Conservation (phyloP, 345 rosid species). For the Brassica carinata region DNA sequence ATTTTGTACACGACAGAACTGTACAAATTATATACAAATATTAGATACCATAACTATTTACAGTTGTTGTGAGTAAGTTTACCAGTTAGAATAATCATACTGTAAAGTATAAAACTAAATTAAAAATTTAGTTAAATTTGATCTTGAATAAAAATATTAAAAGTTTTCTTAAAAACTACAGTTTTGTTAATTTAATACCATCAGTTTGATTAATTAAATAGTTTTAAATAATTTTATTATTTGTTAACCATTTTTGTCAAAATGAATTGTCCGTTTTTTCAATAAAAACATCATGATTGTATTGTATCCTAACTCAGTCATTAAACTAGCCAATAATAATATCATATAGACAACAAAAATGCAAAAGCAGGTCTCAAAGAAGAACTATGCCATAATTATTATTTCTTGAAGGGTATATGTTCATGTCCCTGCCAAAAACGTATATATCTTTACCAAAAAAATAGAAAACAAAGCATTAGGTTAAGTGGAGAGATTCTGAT, state of each 20-base stretch:
- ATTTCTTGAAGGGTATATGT: conserved; percentile 4
- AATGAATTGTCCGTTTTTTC: background rate
- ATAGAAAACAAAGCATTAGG: conserved; percentile 17
- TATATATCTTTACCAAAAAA: background rate
- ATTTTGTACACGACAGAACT: background rate
- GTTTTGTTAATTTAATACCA: background rate
- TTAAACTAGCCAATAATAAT: background rate
- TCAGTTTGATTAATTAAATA: background rate
- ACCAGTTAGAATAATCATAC: background rate
- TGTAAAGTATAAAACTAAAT: background rate
- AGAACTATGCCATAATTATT: conserved; percentile 27
- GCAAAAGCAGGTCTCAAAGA: conserved; percentile 20
- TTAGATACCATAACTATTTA: background rate
- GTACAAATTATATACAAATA: background rate
- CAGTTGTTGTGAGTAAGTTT: background rate
- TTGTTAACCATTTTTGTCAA: background rate
- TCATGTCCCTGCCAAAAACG: conserved; percentile 25
- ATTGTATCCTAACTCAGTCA: conserved; percentile 7
- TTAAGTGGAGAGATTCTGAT: conserved; percentile 36
- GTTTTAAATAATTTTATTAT: background rate
- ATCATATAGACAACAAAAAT: conserved; percentile 3
- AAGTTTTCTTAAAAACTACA: background rate
- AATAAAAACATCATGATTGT: background rate
- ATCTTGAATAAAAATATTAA: background rate
- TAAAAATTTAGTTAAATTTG: background rate